Percentiles rank a stretch among this genome's conserved stretches.
phyloP scores from a whole-genome alignment of 2,329 filamentous ascomycete genomes.

The Rugonectria rugulosa region DNA sequence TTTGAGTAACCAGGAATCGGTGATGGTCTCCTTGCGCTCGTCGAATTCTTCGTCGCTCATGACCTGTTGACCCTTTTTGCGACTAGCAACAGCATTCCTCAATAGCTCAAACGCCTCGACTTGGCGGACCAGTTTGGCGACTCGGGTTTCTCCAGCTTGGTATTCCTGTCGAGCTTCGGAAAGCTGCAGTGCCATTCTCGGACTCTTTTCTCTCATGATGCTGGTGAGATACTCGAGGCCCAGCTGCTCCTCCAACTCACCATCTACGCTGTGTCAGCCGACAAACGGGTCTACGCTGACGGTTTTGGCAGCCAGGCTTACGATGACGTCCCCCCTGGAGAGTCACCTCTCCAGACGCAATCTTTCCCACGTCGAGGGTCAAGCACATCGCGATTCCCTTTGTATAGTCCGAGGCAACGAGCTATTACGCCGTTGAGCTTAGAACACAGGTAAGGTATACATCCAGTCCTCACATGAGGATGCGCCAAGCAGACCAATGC shows the following conservation, averaged over 20 bases:
- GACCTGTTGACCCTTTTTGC: slow-evolving; percentile 1
- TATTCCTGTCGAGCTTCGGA: slow-evolving; percentile 17
- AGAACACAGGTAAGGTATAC: neutral
- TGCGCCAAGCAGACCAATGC: slow-evolving; percentile 20
- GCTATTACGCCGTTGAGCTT: slow-evolving; percentile 2
- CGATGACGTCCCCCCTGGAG: neutral
- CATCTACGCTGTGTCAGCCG: slow-evolving; percentile 5
- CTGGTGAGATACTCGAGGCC: slow-evolving; percentile 18
- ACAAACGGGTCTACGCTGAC: neutral
- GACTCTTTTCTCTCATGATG: slow-evolving; percentile 16
- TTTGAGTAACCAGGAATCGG: slow-evolving; percentile 16
- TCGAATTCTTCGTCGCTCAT: slow-evolving; percentile 4
- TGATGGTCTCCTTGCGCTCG: slow-evolving; percentile 1
- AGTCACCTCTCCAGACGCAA: slow-evolving; percentile 20
- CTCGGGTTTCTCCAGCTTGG: slow-evolving; percentile 14
- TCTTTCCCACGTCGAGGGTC: slow-evolving; percentile 16
- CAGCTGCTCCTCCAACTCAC: slow-evolving; percentile 17
- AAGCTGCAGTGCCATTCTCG: slow-evolving; percentile 10
- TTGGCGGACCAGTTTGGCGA: slow-evolving; percentile 15
- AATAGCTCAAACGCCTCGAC: slow-evolving; percentile 18
- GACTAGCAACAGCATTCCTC: slow-evolving; percentile 14
- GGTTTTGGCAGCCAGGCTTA: neutral
- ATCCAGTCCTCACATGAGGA: slow-evolving; percentile 14
- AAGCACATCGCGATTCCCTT: slow-evolving; percentile 21
- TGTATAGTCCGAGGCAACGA: slow-evolving; percentile 13